Evolutionary conservation across 371 early-diverging fungal genomes (phyloP).

Genomic region (Massospora cicadina): DNA sequence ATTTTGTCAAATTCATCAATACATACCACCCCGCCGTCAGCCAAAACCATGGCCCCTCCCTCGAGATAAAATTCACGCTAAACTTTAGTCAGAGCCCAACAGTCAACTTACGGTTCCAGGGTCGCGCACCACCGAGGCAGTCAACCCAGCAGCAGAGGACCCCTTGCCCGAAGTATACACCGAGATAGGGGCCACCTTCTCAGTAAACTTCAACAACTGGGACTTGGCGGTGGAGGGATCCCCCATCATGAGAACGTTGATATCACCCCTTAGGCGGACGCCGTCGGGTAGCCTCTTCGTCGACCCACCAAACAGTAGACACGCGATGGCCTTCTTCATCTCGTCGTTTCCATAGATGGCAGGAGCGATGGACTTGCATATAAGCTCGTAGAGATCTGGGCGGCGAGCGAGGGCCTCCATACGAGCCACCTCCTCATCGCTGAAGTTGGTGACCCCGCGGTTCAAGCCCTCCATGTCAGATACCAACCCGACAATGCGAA

Average conservation of each 20-base stretch:
- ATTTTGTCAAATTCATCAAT: conserved; percentile 99
- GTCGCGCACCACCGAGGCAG: conserved; percentile 92
- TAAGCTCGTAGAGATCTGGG: conserved; percentile 74
- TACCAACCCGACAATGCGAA: conserved; percentile 81
- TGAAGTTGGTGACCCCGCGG: conserved; percentile 38
- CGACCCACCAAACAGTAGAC: conserved; percentile 96
- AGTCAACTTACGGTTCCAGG: conserved; percentile 41
- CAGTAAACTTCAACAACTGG: conserved; percentile 97
- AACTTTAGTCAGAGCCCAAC: background rate
- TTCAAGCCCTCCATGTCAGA: conserved; percentile 59
- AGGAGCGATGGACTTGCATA: conserved; percentile 88
- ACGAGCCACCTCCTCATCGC: conserved; percentile 83
- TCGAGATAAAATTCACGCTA: conserved; percentile 95
- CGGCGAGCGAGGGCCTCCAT: conserved; percentile 70
- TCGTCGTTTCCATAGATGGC: conserved; percentile 91
- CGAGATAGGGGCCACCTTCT: conserved; percentile 91
- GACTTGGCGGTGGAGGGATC: conserved; percentile 99
- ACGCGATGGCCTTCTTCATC: conserved; percentile 96
- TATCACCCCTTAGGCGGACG: conserved; percentile 94
- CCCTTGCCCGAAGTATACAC: conserved; percentile 99
- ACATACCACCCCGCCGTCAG: conserved; percentile 98
- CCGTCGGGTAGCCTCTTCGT: conserved; percentile 90
- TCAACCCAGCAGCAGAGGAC: conserved; percentile 97
- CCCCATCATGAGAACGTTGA: conserved; percentile 97
- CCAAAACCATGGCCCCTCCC: conserved; percentile 99